Evolutionary conservation across 345 rosid genomes (phyloP).

Genomic region (Acer saccharum): DNA sequence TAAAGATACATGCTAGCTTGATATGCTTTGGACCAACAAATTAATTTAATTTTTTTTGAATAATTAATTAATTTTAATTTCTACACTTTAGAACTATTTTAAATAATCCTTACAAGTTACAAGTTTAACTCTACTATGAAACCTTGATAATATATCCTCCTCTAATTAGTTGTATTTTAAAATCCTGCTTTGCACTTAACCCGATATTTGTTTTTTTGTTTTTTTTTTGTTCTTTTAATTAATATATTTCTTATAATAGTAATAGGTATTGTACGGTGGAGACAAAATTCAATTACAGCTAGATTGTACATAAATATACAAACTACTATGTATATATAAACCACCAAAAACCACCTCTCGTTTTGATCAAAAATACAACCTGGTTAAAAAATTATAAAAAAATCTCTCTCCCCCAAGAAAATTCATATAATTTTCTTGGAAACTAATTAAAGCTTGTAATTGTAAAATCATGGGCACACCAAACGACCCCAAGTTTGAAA

Average conservation of each 20-base stretch:
- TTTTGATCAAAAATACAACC: neutral
- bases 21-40: no score
- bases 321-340: conserved; percentile 4
- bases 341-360: neutral
- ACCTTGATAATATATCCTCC: no score
- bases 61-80: no score
- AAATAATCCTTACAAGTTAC: no score
- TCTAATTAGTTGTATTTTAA: no score
- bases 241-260: neutral
- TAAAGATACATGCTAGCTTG: no score
- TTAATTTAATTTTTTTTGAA: no score
- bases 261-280: neutral
- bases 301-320: neutral
- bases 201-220: no score
- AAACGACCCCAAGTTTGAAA: conserved; percentile 21
- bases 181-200: no score
- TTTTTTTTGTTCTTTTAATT: neutral
- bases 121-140: no score
- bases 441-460: neutral
- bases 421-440: neutral
- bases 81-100: no score
- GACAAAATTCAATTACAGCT: neutral
- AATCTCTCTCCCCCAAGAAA: neutral
- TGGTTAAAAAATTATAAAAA: neutral
- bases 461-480: conserved; percentile 21